Evolutionary conservation across 805 yeast genomes (phyloP).

Genomic region (Ogataea saltuana): DNA sequence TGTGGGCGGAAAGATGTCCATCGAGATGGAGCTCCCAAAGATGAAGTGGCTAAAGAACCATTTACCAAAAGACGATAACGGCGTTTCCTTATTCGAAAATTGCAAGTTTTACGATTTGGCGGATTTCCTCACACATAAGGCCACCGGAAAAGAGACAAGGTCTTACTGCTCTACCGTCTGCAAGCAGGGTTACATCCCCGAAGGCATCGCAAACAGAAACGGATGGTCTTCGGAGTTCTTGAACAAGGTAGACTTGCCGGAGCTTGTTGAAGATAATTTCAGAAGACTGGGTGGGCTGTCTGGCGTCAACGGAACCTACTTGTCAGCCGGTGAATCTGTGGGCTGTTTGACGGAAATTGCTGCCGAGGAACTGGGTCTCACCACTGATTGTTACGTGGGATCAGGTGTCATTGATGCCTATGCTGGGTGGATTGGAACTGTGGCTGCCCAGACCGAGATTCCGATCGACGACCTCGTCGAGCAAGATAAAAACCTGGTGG

Average conservation of each 20-base stretch:
- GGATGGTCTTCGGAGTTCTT: slow-evolving; percentile 93
- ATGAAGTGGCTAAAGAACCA: slow-evolving; percentile 93
- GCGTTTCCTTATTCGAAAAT: slow-evolving; percentile 43
- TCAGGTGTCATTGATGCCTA: slow-evolving; percentile 97
- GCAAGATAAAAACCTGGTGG: slow-evolving; percentile 45
- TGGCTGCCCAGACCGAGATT: slow-evolving; percentile 79
- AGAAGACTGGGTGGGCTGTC: slow-evolving; percentile 82
- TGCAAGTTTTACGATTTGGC: slow-evolving; percentile 90
- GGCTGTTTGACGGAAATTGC: slow-evolving; percentile 67
- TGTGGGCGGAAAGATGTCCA: slow-evolving; percentile 97
- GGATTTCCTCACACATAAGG: slow-evolving; percentile 87
- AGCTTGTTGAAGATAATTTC: slow-evolving; percentile 75
- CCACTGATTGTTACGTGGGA: slow-evolving; percentile 80
- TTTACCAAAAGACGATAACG: slow-evolving; percentile 52
- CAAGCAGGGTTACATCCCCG: slow-evolving; percentile 92
- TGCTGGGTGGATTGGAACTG: slow-evolving; percentile 99
- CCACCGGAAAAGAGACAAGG: slow-evolving; percentile 85
- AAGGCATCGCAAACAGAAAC: slow-evolving; percentile 85
- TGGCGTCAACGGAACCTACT: slow-evolving; percentile 66
- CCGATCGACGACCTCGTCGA: slow-evolving; percentile 52
- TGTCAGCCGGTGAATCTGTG: slow-evolving; percentile 87
- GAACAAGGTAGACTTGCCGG: slow-evolving; percentile 65
- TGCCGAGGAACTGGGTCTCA: slow-evolving; percentile 82
- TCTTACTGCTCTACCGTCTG: slow-evolving; percentile 90
- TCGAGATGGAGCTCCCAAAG: slow-evolving; percentile 98